phyloP scores from a whole-genome alignment of 306 rosid genomes.

The Rosa lucieae region DNA sequence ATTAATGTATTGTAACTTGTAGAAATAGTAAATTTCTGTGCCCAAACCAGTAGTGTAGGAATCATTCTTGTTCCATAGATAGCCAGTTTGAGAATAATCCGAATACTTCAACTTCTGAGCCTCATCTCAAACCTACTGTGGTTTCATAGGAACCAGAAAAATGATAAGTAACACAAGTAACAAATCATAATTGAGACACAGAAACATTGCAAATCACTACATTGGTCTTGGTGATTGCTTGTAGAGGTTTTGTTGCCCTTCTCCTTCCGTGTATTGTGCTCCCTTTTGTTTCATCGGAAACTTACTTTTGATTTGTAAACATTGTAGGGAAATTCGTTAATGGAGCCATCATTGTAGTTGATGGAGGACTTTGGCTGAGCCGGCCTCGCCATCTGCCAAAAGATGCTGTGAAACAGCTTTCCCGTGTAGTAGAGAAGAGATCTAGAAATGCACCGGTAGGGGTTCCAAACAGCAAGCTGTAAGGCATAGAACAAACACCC shows the following conservation, averaged over 20 bases:
- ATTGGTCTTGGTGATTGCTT: not conserved
- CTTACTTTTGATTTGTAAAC: slow-evolving; percentile 24
- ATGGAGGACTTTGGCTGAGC: slow-evolving; percentile 96
- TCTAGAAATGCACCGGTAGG: slow-evolving; percentile 58
- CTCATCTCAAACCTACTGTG: not conserved
- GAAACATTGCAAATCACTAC: not conserved
- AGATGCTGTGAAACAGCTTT: slow-evolving; percentile 72
- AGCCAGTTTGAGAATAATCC: not conserved
- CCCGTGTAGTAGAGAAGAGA: slow-evolving; percentile 80
- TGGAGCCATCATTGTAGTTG: slow-evolving; percentile 63
- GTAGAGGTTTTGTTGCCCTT: not conserved
- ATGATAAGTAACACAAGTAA: not conserved
- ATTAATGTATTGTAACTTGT: not conserved
- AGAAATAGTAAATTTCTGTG: not conserved
- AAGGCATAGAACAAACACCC: slow-evolving; percentile 17
- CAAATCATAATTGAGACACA: not conserved
- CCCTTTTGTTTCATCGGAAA: not conserved
- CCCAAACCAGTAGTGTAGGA: not conserved
- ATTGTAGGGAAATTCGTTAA: slow-evolving; percentile 76
- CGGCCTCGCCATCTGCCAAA: slow-evolving; percentile 73
- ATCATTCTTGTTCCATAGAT: not conserved
- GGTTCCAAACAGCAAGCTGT: slow-evolving; percentile 79
- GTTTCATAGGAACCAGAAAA: not conserved
- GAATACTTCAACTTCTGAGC: not conserved
- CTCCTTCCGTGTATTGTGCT: not conserved